Evolutionary conservation across 2,329 filamentous ascomycete species (phyloP).

Genomic region (Cladosporium sp.): DNA sequence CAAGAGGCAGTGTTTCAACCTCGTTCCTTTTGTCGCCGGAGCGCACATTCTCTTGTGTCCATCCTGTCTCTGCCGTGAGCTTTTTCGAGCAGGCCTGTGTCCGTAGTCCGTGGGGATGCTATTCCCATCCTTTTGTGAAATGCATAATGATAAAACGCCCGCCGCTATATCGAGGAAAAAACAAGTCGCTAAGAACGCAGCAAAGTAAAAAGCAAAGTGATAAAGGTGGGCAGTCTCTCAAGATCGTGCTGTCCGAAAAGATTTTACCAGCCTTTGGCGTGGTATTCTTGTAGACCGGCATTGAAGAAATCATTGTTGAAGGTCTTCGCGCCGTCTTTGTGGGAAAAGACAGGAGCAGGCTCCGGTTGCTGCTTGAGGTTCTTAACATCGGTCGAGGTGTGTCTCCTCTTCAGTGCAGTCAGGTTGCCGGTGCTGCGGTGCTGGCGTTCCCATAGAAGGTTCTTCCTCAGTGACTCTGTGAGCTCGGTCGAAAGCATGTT

Average conservation of each 20-base stretch:
- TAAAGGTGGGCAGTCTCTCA: slow-evolving; percentile 7
- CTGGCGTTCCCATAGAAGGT: slow-evolving; percentile 91
- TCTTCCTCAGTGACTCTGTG: slow-evolving; percentile 84
- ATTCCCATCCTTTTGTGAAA: slow-evolving; percentile 8
- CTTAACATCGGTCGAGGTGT: slow-evolving; percentile 85
- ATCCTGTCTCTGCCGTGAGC: not conserved
- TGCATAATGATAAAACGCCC: slow-evolving; percentile 4
- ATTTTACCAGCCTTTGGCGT: slow-evolving; percentile 83
- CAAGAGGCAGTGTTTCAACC: not conserved
- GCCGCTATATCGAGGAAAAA: slow-evolving; percentile 11
- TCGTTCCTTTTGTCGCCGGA: not conserved
- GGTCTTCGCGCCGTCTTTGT: slow-evolving; percentile 44
- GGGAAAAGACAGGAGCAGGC: slow-evolving; percentile 47
- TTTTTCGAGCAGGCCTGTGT: slow-evolving; percentile 3
- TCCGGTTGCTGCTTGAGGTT: slow-evolving; percentile 69
- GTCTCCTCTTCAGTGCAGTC: slow-evolving; percentile 80
- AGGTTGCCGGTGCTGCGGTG: slow-evolving; percentile 88
- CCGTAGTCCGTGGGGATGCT: slow-evolving; percentile 10
- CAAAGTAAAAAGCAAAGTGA: slow-evolving; percentile 1
- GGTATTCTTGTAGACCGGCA: slow-evolving; percentile 77
- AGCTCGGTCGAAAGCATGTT: slow-evolving; percentile 96
- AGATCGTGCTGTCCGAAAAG: slow-evolving; percentile 8
- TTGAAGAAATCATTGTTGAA: slow-evolving; percentile 84
- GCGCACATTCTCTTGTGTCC: not conserved
- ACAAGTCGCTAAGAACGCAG: slow-evolving; percentile 10